Conservation (phyloP, 2,329 filamentous ascomycete species). For the Rutstroemia sp. region DNA sequence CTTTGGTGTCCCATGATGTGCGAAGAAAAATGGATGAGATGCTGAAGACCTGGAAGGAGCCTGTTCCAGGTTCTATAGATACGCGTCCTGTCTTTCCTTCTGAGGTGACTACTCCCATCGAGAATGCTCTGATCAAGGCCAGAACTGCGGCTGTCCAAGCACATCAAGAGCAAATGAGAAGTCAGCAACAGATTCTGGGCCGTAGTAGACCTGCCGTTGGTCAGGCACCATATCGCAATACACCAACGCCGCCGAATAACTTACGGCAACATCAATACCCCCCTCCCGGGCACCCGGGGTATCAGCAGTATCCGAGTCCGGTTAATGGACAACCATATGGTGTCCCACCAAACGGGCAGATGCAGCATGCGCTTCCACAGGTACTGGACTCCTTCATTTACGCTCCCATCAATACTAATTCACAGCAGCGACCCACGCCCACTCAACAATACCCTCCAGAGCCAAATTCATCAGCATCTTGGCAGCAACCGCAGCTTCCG, state of each 20-base stretch:
- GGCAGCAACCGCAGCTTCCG: conserved; percentile 26
- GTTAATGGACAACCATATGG: conserved; percentile 20
- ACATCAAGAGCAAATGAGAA: conserved; percentile 47
- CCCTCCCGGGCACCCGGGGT: conserved; percentile 25
- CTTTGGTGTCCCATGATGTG: conserved; percentile 73
- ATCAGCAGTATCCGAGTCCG: conserved; percentile 28
- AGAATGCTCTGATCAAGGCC: conserved; percentile 87
- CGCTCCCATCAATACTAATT: conserved; percentile 6
- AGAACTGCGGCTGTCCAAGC: conserved; percentile 51
- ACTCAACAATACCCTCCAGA: conserved; percentile 10
- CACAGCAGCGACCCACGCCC: conserved; percentile 15
- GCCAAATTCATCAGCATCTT: conserved; percentile 29
- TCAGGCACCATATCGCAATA: conserved; percentile 59
- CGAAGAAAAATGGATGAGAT: conserved; percentile 93
- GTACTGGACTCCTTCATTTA: conserved; percentile 17
- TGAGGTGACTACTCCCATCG: conserved; percentile 83
- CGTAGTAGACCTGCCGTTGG: conserved; percentile 43
- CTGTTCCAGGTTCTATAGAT: conserved; percentile 88
- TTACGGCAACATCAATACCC: conserved; percentile 34
- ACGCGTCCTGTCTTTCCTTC: conserved; percentile 85
- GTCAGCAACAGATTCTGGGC: conserved; percentile 47
- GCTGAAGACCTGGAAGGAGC: conserved; percentile 96
- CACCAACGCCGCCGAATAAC: conserved; percentile 61
- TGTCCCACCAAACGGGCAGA: conserved; percentile 14
- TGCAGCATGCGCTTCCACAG: conserved; percentile 22